These are phyloP conservation scores for Lachancea lanzarotensis DNA, from an alignment of 805 yeast genomes.

Conservation along the genomic window DNA sequence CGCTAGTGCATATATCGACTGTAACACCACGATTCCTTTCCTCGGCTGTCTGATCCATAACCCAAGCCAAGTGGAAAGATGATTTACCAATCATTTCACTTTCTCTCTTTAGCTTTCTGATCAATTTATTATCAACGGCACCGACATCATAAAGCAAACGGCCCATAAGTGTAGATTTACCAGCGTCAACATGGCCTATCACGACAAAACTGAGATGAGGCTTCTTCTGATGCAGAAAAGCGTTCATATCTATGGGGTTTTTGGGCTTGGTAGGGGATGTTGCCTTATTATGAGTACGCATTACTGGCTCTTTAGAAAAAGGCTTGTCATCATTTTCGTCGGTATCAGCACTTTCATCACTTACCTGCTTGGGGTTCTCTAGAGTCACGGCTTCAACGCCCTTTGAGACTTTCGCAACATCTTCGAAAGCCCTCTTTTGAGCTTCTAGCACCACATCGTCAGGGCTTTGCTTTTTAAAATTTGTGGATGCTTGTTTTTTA, in stretches of 20 bases:
- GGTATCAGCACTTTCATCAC: slow-evolving; percentile 25
- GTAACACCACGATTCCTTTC: slow-evolving; percentile 99
- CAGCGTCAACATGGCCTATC: slow-evolving; percentile 99
- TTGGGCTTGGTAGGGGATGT: slow-evolving; percentile 29
- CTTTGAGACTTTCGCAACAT: slow-evolving; percentile 26
- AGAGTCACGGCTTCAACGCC: slow-evolving; percentile 9
- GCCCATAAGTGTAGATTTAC: slow-evolving; percentile 98
- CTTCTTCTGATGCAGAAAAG: slow-evolving; percentile 81
- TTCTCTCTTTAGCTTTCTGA: slow-evolving; percentile 93
- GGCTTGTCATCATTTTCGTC: slow-evolving; percentile 21
- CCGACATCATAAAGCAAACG: slow-evolving; percentile 88
- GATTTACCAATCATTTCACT: slow-evolving; percentile 98
- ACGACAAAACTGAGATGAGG: slow-evolving; percentile 95
- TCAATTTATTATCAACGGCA: slow-evolving; percentile 93
- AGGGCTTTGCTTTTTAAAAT: slow-evolving; percentile 69
- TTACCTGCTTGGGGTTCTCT: slow-evolving; percentile 24
- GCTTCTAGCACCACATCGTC: slow-evolving; percentile 65
- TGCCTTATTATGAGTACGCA: slow-evolving; percentile 22
- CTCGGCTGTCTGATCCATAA: slow-evolving; percentile 97
- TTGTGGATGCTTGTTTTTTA: slow-evolving; percentile 38
- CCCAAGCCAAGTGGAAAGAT: slow-evolving; percentile 99
- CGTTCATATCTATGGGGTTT: slow-evolving; percentile 52
- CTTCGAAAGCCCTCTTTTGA: slow-evolving; percentile 43
- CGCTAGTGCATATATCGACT: slow-evolving; percentile 95
- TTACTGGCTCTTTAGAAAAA: slow-evolving; percentile 16